Evolutionary conservation across 1,139 yeast species (phyloP).

Genomic region (Debaryomyces sp.): DNA sequence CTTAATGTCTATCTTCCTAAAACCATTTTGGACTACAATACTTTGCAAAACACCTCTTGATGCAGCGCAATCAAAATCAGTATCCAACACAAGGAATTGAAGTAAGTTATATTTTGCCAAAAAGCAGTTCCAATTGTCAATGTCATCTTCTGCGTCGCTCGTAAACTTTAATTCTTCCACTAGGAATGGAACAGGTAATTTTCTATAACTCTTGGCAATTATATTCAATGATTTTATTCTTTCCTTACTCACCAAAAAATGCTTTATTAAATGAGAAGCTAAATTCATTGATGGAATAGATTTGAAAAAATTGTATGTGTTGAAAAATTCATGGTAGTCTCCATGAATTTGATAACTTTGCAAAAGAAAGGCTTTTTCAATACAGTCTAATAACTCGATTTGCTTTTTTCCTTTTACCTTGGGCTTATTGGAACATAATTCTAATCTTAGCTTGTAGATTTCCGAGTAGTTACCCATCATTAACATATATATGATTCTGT

Average conservation of each 20-base stretch:
- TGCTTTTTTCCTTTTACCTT: conserved; percentile 13
- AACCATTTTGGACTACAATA: conserved; percentile 44
- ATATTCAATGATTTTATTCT: conserved; percentile 61
- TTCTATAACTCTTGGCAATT: conserved; percentile 63
- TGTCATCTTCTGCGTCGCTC: conserved; percentile 14
- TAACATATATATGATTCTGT: conserved; percentile 72
- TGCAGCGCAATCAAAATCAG: conserved; percentile 45
- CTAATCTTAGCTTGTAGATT: conserved; percentile 38
- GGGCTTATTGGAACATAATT: conserved; percentile 8
- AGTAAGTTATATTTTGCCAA: conserved; percentile 42
- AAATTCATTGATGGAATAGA: conserved; percentile 19
- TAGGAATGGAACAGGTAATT: conserved; percentile 51
- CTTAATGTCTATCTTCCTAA: conserved; percentile 81
- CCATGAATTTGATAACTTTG: conserved; percentile 28
- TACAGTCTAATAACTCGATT: conserved; percentile 22
- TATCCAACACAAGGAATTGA: conserved; percentile 32
- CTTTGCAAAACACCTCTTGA: conserved; percentile 50
- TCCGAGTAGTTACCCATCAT: conserved; percentile 71
- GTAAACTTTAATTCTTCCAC: conserved; percentile 50
- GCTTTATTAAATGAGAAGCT: conserved; percentile 35
- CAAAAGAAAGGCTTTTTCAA: conserved; percentile 27
- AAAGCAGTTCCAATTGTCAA: conserved; percentile 30
- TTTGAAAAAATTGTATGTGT: conserved; percentile 32
- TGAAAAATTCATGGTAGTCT: conserved; percentile 59
- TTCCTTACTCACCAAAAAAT: conserved; percentile 53